Evolutionary conservation across 2,329 filamentous ascomycete genomes (phyloP), one percentile per base, ranked within the genome.

Genomic region (Cryphonectria parasitica): DNA sequence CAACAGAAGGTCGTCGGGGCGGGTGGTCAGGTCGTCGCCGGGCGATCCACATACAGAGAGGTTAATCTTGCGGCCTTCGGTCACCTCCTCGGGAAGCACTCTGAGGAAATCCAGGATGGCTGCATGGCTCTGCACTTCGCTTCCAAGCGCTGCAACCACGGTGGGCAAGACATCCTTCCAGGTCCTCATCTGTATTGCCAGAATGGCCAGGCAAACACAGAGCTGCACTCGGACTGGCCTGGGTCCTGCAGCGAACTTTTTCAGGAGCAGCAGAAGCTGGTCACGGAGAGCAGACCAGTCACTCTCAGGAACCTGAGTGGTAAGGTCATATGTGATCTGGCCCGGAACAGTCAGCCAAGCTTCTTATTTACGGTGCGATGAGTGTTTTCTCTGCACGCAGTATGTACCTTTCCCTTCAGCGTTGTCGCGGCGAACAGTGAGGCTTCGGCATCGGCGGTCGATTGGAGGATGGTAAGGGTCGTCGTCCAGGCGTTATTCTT

Each of bases 41-140:
- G 81, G 85, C 85, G 86, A 85, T 91, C 90, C 88, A 95, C 94
- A 86, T 96, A 97, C 95, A 89, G 94, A 95, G 84, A 99, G 88
- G 87, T 94, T 97, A 88, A 99, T 98, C 86, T 98, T 99, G 84
- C 96, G 94, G 84, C 96, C 96, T 87, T 99, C 95, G 76, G 93
- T 98, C 79, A 99, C 96, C 88, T 99, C 96, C 86, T 99, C 96
- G 69, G 96, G 96, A 75, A 99, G 90, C 77, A 99, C 95, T 81
- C 94, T 94, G 75, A 99, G 87, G 82, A 99, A 99, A 82, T 99
- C 96, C 78, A 99, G 87, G 77, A 98, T 92, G 80, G 92, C 96
- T 74, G 94, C 90, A 77, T 96, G 90, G 79, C 92, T 94, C 78
- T 91, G 89, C 72, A 91, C 89, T 77, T 92, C 91, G 79, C 88